These are phyloP conservation scores for Pholiota conissans DNA, from an alignment of 768 basidiomycete genomes.

Conservation along the genomic window DNA sequence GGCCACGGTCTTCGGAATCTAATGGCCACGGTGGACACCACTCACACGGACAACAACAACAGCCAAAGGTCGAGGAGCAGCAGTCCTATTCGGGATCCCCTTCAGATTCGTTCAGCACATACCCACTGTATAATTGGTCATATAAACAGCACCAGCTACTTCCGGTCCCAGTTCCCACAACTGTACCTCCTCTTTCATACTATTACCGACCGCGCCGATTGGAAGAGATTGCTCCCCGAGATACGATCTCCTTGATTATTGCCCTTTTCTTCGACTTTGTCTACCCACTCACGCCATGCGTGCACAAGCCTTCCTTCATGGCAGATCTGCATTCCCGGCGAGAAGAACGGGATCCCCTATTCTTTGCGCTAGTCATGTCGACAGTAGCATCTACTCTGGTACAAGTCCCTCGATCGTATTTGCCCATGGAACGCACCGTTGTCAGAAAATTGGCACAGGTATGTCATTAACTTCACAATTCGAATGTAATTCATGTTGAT, in stretches of 20 bases:
- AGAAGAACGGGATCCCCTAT: conserved; percentile 87
- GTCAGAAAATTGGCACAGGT: conserved; percentile 79
- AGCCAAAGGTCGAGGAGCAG: conserved; percentile 46
- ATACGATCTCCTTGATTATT: conserved; percentile 80
- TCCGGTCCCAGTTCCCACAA: conserved; percentile 42
- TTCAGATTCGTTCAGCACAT: conserved; percentile 58
- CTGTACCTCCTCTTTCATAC: conserved; percentile 65
- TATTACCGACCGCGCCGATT: conserved; percentile 76
- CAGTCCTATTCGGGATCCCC: conserved; percentile 36
- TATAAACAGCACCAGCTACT: conserved; percentile 61
- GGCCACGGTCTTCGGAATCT: conserved; percentile 37
- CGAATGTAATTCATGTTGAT: conserved; percentile 1
- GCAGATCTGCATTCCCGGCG: conserved; percentile 79
- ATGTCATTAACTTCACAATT: conserved; percentile 21
- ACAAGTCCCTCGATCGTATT: conserved; percentile 84
- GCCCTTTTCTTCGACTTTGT: conserved; percentile 93
- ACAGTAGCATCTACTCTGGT: conserved; percentile 86
- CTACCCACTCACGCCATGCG: conserved; percentile 86
- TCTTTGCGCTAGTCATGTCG: conserved; percentile 89
- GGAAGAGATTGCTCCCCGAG: conserved; percentile 80
- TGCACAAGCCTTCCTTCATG: conserved; percentile 91
- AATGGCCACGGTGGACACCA: conserved; percentile 31
- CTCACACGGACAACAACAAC: conserved; percentile 30
- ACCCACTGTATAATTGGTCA: conserved; percentile 70
- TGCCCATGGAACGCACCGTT: conserved; percentile 82